Evolutionary conservation across 768 basidiomycete species (phyloP).

Genomic region (Pholiota microspora): DNA sequence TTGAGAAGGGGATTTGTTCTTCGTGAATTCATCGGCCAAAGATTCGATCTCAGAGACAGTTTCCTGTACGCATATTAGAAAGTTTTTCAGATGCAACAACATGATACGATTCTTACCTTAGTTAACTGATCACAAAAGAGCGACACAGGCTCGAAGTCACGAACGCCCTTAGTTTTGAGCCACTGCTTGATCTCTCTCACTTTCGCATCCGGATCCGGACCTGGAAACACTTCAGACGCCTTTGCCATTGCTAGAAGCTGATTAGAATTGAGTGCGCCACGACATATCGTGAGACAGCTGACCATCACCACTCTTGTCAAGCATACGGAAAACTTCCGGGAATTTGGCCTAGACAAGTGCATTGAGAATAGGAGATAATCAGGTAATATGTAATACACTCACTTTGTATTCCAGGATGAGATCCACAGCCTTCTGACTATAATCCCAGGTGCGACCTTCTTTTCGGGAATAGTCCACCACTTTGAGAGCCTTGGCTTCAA

Average conservation of each 20-base stretch:
- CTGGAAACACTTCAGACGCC: conserved; percentile 56
- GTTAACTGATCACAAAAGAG: conserved; percentile 89
- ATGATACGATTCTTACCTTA: conserved; percentile 50
- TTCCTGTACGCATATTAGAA: too few relatives aligned
- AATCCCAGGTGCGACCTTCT: conserved; percentile 87
- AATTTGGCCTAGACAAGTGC: conserved; percentile 54
- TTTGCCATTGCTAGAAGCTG: conserved; percentile 64
- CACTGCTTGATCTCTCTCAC: conserved; percentile 81
- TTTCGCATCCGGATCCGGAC: conserved; percentile 60
- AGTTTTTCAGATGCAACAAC: too few relatives aligned
- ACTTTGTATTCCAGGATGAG: conserved; percentile 86
- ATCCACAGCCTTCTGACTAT: conserved; percentile 80
- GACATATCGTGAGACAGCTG: conserved; percentile 20
- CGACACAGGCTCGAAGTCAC: conserved; percentile 90
- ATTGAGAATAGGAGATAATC: not conserved
- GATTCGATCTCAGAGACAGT: conserved; percentile 79
- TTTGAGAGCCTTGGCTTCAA: conserved; percentile 90
- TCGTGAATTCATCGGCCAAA: conserved; percentile 66
- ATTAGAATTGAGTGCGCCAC: conserved; percentile 3
- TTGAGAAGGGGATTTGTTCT: conserved; percentile 52
- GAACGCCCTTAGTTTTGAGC: conserved; percentile 84
- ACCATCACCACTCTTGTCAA: conserved; percentile 79
- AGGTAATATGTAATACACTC: not conserved
- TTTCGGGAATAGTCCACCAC: conserved; percentile 92
- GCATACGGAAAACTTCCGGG: conserved; percentile 76